Percentiles rank a stretch among this genome's conserved stretches.
phyloP scores from a whole-genome alignment of 495 filamentous ascomycete genomes.

The Hyaloscypha bicolor region DNA sequence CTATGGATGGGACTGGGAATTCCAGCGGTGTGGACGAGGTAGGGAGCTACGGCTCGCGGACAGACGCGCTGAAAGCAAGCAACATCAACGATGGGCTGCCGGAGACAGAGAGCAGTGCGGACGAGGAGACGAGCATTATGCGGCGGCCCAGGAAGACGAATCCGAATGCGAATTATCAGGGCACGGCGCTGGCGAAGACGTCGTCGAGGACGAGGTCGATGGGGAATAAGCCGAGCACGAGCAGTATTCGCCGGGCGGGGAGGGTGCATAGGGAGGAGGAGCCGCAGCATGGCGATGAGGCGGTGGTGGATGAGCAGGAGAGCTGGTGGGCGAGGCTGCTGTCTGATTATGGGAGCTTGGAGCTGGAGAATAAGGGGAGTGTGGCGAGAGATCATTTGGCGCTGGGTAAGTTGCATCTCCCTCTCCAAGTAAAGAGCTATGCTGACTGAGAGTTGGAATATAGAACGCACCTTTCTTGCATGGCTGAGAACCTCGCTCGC shows the following conservation, averaged over 20 bases:
- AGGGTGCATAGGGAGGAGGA: constrained; percentile 1
- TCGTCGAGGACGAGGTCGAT: neutral
- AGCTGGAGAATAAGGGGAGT: constrained; percentile 95
- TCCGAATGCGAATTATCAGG: constrained; percentile 25
- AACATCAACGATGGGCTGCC: neutral
- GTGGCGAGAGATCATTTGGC: constrained; percentile 95
- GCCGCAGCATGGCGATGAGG: constrained; percentile 10
- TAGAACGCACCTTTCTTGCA: constrained; percentile 95
- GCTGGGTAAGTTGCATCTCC: constrained; percentile 61
- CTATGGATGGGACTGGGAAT: constrained; percentile 4
- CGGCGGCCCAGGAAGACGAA: constrained; percentile 10
- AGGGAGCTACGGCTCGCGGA: neutral
- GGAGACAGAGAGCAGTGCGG: constrained; percentile 30
- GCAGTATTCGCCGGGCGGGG: constrained; percentile 20
- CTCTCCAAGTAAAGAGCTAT: neutral
- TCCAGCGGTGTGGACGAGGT: neutral
- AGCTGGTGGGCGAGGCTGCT: constrained; percentile 55
- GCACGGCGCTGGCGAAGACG: constrained; percentile 12
- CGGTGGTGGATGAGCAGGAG: constrained; percentile 30
- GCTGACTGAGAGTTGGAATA: neutral
- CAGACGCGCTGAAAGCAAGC: neutral
- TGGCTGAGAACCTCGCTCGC: constrained; percentile 96
- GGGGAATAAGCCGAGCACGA: constrained; percentile 19
- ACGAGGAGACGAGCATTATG: constrained; percentile 31
- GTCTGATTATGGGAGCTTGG: constrained; percentile 77